Evolutionary conservation across 2,329 filamentous ascomycete genomes (phyloP), one percentile per base, ranked within the genome.

Genomic region (Grosmannia huntii): DNA sequence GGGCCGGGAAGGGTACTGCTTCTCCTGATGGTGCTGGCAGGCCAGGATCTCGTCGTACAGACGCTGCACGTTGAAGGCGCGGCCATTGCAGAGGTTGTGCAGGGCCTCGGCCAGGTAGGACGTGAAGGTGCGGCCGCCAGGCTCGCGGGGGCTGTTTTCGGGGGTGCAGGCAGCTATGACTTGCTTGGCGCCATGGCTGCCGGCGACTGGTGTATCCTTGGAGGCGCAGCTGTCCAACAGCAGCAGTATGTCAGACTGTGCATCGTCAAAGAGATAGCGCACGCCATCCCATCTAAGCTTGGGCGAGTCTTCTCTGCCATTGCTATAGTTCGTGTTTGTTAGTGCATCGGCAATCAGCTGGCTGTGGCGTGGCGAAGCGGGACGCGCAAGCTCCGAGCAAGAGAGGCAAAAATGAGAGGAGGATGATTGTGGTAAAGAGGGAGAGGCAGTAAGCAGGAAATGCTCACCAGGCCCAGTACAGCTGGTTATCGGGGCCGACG

Each of bases 391-490:
- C 16, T n/a, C 19, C 19, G 41, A 44, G 41, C 16, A 44, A 44
- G 14, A 41, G 38, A 4, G 19, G 38, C 12, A 19, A 41, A 19
- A 19, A 41, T 19, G 41, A 44, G 41, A 19, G 19, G 3, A n/a
- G 19, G 19, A 9, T 19, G 19, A 7, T 9, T 19, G 14, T 4
- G 19, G 14, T 16, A 19, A 41, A 19, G 38, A 41, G 38, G 14
- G 6, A 28, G 14, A 41, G 12, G 19, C 19, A 41, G 19, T 44
- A 44, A 4, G 16, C 41, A 44, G 2, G 5, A 44, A n/a, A 19
- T 28, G 76, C 82, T 73, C 75, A 86, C 83, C 80, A 81, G 59
- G 83, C 81, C 83, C 83, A 86, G 67, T 83, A 85, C 28, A 85
- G 71, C 68, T 85, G 80, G 64, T 78, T 78, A 66, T 85, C 80